These are phyloP conservation scores for Camellia japonica DNA, from an alignment of 148 eudicot genomes.

Conservation along the genomic window DNA sequence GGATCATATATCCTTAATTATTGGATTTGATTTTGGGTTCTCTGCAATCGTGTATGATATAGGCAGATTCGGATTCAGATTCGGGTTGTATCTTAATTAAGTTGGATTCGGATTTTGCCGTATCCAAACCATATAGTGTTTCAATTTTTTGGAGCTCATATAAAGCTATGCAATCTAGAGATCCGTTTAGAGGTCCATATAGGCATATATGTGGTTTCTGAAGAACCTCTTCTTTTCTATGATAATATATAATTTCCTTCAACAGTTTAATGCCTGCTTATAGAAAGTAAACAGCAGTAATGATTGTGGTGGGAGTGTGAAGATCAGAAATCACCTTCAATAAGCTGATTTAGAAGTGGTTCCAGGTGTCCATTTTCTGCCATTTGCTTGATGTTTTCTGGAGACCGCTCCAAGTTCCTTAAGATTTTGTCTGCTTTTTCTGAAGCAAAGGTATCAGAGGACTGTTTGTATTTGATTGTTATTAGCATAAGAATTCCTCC, in stretches of 20 bases:
- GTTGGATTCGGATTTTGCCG: too few relatives aligned
- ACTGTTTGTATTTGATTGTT: conserved; percentile 47
- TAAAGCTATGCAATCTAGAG: background rate
- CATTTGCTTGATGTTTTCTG: conserved; percentile 65
- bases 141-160: background rate
- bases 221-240: background rate
- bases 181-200: background rate
- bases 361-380: conserved; percentile 79
- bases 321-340: conserved; percentile 48
- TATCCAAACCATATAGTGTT: background rate
- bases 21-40: too few relatives aligned
- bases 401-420: conserved; percentile 55
- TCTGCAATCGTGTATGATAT: too few relatives aligned
- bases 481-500: conserved; percentile 62
- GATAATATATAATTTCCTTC: background rate
- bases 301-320: background rate
- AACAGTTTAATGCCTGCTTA: background rate
- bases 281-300: background rate
- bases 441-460: conserved; percentile 49
- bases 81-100: too few relatives aligned
- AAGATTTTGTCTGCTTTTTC: conserved; percentile 60
- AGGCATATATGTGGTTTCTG: background rate
- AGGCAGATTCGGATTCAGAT: too few relatives aligned
- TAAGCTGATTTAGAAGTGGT: conserved; percentile 61
- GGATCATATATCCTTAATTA: too few relatives aligned